Percentiles rank a stretch among this genome's conserved stretches.
Conservation (phyloP, 495 filamentous ascomycete genomes). For the Penicillium simplicissimum region DNA sequence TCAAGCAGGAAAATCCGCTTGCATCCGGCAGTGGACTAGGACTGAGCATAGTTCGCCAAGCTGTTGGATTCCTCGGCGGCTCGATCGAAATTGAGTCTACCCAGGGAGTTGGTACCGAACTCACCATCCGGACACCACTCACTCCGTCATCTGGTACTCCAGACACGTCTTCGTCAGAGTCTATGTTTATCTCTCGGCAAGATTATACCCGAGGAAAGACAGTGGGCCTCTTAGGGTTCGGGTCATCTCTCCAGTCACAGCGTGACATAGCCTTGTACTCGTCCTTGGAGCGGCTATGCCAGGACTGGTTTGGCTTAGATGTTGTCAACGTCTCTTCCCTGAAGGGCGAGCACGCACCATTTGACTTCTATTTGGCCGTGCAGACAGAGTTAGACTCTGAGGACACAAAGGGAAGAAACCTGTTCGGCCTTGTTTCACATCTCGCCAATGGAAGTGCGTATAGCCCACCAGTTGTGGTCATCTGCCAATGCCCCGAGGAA, state of each 20-base stretch:
- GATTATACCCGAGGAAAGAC: too few relatives aligned
- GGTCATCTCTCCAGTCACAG: constrained; percentile 10
- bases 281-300: constrained; percentile 27
- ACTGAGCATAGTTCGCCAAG: constrained; percentile 48
- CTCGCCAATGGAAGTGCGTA: too few relatives aligned
- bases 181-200: too few relatives aligned
- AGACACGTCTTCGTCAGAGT: too few relatives aligned
- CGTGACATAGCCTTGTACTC: constrained; percentile 17
- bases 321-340: constrained; percentile 14
- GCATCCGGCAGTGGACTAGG: constrained; percentile 69
- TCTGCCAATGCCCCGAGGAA: constrained; percentile 32
- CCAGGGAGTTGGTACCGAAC: constrained; percentile 50
- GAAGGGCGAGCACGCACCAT: constrained; percentile 5
- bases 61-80: constrained; percentile 29
- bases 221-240: constrained; percentile 24
- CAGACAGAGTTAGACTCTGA: too few relatives aligned
- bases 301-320: constrained; percentile 24
- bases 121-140: constrained; percentile 38
- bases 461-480: constrained; percentile 26
- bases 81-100: constrained; percentile 33
- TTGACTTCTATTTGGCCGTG: constrained; percentile 27
- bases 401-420: too few relatives aligned
- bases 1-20: constrained; percentile 67
- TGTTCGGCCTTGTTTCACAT: too few relatives aligned
- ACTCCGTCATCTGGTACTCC: too few relatives aligned